Base-by-base conservation (phyloP, 495 filamentous ascomycete species). In the Tuber magnatum region DNA sequence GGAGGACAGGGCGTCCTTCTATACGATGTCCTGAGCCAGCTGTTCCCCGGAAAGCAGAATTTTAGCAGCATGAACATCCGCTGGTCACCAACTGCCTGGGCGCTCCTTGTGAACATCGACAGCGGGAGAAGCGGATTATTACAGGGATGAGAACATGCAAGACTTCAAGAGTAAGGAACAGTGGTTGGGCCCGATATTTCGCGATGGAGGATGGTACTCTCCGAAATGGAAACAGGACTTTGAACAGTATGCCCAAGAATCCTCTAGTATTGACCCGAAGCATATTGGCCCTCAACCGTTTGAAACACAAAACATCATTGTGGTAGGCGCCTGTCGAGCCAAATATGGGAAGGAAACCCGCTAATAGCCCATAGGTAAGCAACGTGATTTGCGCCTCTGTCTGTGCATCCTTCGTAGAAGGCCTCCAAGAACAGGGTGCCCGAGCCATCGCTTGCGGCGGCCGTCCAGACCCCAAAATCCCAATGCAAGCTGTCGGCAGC, bases 401-500 rank as follows among this genome's bases (percentile, higher is more conserved):
- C 43, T 80, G 79, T 61, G 69, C 71, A 69, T 75, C 79, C 46
- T 74, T 78, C 39, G 71, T 78, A 28, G 78, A 80, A 46, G 69
- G 68, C 0, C 65, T 80, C 32, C 61, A 76, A 69, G 69, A 69
- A 44, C 78, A 76, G 4, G 76, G 78, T 42, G 77, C 79, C 56
- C 71, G 79, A 46, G 73, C 73, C 5, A 51, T 76, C n/a, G 76
- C 77, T 28, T 78, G 74, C n/a, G 76, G 77, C 40, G 79, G 79
- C 38, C 77, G 79, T 32, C 77, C 79, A 24, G 68, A 74, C 38
- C 40, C 70, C 14, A 72, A 40, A 48, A 73, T 44, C 10, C 68
- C 70, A 16, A 80, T 80, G 79, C 76, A 80, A 76, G 70, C 79
- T 32, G 74, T 76, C 22, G 77, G 79, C 22, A 77, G 79, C 22